phyloP scores from a whole-genome alignment of 306 rosid genomes.

The Prunus persica region DNA sequence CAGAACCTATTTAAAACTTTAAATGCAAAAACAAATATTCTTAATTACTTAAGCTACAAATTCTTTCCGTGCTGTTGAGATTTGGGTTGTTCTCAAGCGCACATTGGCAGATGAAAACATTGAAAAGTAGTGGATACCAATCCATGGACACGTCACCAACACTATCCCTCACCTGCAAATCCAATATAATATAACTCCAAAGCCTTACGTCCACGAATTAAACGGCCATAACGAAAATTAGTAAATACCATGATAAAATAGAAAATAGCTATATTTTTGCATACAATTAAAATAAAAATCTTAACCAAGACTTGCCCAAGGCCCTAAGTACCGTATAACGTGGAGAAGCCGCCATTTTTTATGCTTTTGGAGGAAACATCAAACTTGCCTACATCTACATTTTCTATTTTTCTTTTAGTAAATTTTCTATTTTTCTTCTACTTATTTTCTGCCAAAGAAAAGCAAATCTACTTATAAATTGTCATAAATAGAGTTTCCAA shows the following conservation, averaged over 20 bases:
- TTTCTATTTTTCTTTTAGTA: not conserved
- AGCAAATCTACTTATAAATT: not conserved
- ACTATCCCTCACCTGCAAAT: slow-evolving; percentile 3
- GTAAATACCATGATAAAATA: not conserved
- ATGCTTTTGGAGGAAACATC: not conserved
- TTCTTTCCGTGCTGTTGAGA: fast-evolving
- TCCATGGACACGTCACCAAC: slow-evolving; percentile 4
- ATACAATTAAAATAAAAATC: not conserved
- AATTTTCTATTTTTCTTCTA: not conserved
- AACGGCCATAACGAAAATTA: not conserved
- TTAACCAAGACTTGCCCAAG: not conserved
- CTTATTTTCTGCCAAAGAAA: too few species aligned
- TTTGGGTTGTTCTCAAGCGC: too few species aligned
- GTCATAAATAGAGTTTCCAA: not conserved
- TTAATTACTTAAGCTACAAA: fast-evolving
- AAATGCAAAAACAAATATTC: fast-evolving
- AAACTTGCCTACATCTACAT: not conserved
- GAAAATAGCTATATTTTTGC: not conserved
- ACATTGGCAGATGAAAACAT: too few species aligned
- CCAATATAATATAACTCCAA: not conserved
- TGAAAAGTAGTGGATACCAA: not conserved
- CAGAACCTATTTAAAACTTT: fast-evolving
- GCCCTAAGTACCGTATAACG: not conserved
- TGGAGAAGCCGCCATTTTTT: not conserved
- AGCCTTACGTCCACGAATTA: not conserved